Evolutionary conservation across 140 eudicot species (phyloP), one percentile per base, ranked within the genome.

Genomic region (Erigeron philadelphicus): DNA sequence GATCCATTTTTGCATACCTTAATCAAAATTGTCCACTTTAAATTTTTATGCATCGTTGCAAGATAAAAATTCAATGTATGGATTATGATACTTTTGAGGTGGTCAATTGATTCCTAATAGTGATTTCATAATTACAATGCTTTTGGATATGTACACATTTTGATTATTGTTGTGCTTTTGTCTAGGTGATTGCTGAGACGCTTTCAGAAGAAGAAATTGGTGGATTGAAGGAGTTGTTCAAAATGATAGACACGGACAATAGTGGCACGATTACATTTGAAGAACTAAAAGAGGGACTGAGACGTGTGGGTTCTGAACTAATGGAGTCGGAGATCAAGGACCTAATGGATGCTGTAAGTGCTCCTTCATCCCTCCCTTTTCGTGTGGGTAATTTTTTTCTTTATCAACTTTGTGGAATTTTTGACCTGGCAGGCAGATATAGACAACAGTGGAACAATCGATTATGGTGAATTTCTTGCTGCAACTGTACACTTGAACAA

Each of bases 401-500:
- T 9, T 43, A 31, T 3, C 46, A 0, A 6, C 3, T 7, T 40
- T 63, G 52, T 8, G 57, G 44, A 56, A 19, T 0, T 56, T 55
- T 66, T 58, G 54, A 64, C 41, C 5, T 79, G 44, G 61, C 81
- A 87, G 95, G 91, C 95, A 0, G 95, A 87, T 71, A 72, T 85
- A 35, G 95, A 87, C 78, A 85, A 85, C 83, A 87, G 85, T 76
- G 95, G 95, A 59, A 80, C 90, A 42, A 87, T 87, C 71, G 95
- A 87, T 65, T 87, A 87, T 52, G 95, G 95, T 10, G 95, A 87
- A 73, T 87, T 87, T 79, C 81, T 87, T 73, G 95, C 95, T 42
- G 95, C 95, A 44, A 87, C 95, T 4, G 83, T 87, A 62, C 95
- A 87, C 79, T 68, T 87, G 71, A 87, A 85, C 84, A 87, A 87